Evolutionary conservation across 768 basidiomycete species (phyloP).

Genomic region (Zangia roseola): DNA sequence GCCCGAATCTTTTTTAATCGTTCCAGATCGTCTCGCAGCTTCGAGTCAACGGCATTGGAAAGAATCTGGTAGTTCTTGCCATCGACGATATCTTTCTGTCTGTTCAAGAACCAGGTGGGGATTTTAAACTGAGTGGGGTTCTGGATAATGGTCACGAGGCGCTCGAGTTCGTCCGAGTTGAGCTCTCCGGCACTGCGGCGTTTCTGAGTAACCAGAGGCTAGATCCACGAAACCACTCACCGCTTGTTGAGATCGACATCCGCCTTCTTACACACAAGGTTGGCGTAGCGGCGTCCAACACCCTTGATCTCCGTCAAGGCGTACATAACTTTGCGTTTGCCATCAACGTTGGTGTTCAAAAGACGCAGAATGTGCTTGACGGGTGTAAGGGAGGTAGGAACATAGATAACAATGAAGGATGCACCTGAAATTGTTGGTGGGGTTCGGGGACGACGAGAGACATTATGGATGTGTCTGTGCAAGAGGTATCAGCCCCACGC

Average conservation of each 20-base stretch:
- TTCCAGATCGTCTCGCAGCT: slow-evolving; percentile 97
- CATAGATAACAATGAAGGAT: slow-evolving; percentile 17
- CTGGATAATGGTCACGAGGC: slow-evolving; percentile 98
- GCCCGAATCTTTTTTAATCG: slow-evolving; percentile 98
- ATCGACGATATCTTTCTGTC: slow-evolving; percentile 96
- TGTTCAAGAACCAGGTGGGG: slow-evolving; percentile 98
- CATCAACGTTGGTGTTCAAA: slow-evolving; percentile 99
- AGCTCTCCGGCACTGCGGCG: slow-evolving; percentile 88
- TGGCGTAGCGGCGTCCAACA: slow-evolving; percentile 98
- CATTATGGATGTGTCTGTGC: slow-evolving; percentile 49
- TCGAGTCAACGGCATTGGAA: slow-evolving; percentile 96
- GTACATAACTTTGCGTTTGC: slow-evolving; percentile 99
- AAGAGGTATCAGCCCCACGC: slow-evolving; percentile 14
- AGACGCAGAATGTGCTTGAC: slow-evolving; percentile 96
- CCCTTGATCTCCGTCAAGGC: slow-evolving; percentile 99
- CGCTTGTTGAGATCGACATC: slow-evolving; percentile 99
- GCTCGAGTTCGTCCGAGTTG: slow-evolving; percentile 99
- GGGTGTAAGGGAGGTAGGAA: neutral
- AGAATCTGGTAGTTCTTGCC: slow-evolving; percentile 96
- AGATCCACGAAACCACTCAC: slow-evolving; percentile 46
- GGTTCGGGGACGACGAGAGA: slow-evolving; percentile 96
- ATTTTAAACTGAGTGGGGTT: slow-evolving; percentile 99
- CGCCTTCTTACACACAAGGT: slow-evolving; percentile 99
- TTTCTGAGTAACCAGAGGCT: slow-evolving; percentile 3
- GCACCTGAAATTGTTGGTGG: slow-evolving; percentile 93